A percentile compares a stretch with the other conserved stretches of the same genome.
These are phyloP conservation scores for Cryptococcus sp. DNA, from an alignment of 1,284 basidiomycete species.

Conservation along the genomic window DNA sequence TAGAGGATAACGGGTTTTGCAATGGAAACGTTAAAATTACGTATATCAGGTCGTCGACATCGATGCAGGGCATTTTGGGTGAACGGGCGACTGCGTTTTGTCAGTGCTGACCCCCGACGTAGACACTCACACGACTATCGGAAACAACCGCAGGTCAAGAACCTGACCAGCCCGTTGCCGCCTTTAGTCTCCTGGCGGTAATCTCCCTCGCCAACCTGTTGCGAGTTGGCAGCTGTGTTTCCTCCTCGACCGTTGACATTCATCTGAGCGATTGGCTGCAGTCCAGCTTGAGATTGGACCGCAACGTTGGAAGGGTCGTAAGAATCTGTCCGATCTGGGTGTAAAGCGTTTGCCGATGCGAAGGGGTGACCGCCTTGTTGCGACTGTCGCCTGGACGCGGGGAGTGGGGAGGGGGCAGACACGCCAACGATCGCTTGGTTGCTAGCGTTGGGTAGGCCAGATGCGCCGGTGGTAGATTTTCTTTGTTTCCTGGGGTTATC, in stretches of 20 bases:
- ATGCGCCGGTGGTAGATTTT: constrained; percentile 41
- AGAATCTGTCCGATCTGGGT: constrained; percentile 27
- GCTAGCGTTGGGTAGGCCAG: constrained; percentile 48
- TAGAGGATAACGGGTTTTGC: too few species aligned
- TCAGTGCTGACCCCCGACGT: too few species aligned
- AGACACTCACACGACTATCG: constrained; percentile 29
- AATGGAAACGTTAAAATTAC: too few species aligned
- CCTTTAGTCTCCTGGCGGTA: constrained; percentile 40
- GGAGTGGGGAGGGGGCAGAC: constrained; percentile 45
- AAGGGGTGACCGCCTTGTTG: constrained; percentile 51
- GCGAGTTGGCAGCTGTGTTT: constrained; percentile 40
- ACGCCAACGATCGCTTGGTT: constrained; percentile 54
- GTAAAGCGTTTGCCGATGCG: constrained; percentile 35
- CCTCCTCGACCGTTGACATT: constrained; percentile 42
- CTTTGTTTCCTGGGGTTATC: constrained; percentile 30
- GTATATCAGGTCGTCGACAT: too few species aligned
- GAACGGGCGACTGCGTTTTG: too few species aligned
- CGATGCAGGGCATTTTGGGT: too few species aligned
- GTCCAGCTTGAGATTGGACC: constrained; percentile 37
- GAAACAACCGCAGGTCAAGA: constrained; percentile 50
- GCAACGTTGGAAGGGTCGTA: constrained; percentile 47
- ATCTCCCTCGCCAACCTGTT: constrained; percentile 47
- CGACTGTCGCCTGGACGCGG: constrained; percentile 48
- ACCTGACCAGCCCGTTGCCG: constrained; percentile 45
- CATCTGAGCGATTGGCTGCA: constrained; percentile 48